phyloP scores from a whole-genome alignment of 139 green algal species.

The Picocystis salinarum region DNA sequence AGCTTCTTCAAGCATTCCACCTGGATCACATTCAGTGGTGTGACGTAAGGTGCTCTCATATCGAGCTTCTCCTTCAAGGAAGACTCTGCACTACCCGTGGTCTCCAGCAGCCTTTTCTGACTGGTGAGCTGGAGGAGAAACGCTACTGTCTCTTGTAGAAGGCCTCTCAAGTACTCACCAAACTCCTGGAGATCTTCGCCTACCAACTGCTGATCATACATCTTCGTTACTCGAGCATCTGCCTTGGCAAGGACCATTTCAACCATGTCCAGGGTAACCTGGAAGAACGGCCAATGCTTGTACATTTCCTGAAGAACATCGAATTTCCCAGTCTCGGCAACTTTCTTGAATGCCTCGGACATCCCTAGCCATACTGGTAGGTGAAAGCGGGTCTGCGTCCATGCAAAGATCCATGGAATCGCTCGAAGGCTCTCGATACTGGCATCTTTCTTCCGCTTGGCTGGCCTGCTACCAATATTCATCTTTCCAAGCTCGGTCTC shows the following conservation, averaged over 20 bases:
- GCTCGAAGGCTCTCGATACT: slow-evolving; percentile 63
- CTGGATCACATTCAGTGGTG: slow-evolving; percentile 87
- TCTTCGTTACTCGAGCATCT: slow-evolving; percentile 58
- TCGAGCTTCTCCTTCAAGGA: too few species aligned
- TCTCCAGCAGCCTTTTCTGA: too few species aligned
- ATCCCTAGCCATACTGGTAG: slow-evolving; percentile 95
- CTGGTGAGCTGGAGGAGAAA: too few species aligned
- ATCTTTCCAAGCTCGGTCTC: slow-evolving; percentile 85
- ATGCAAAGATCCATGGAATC: slow-evolving; percentile 99
- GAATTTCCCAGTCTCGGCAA: slow-evolving; percentile 35
- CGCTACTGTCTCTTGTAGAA: too few species aligned
- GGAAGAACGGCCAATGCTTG: slow-evolving; percentile 92
- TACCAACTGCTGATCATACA: slow-evolving; percentile 21
- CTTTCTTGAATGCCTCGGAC: slow-evolving; percentile 55
- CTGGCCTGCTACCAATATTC: slow-evolving; percentile 83
- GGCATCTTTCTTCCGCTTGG: slow-evolving; percentile 30
- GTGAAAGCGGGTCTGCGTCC: slow-evolving; percentile 81
- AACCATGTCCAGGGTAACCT: slow-evolving; percentile 74
- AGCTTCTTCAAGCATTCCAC: slow-evolving; percentile 28
- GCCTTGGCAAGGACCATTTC: slow-evolving; percentile 98
- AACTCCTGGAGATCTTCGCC: not conserved
- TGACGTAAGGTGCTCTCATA: slow-evolving; percentile 75
- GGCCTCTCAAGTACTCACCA: not conserved
- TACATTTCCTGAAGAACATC: slow-evolving; percentile 74
- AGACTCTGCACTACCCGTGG: too few species aligned